Conservation (phyloP, 257 asterid genomes). For the Nicotiana noctiflora region DNA sequence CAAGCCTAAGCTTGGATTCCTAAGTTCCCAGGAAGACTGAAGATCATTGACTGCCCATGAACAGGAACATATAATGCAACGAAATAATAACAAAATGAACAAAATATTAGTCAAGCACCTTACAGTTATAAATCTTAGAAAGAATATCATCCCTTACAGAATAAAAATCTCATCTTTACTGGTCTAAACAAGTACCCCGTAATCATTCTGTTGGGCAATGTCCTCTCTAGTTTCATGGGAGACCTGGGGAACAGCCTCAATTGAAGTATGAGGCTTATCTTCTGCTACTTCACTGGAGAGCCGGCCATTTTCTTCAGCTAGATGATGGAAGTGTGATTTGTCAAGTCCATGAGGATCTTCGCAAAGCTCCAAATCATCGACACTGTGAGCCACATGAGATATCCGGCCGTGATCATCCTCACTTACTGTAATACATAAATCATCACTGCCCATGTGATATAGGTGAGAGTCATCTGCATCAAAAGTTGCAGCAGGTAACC, state of each 20-base stretch:
- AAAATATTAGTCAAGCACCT: neutral
- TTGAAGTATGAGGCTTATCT: constrained; percentile 28
- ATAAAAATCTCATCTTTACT: neutral
- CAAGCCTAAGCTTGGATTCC: neutral
- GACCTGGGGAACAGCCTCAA: constrained; percentile 36
- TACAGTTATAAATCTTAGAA: neutral
- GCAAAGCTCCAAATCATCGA: constrained; percentile 31
- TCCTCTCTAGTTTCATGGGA: constrained; percentile 51
- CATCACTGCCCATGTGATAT: constrained; percentile 32
- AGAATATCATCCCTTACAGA: neutral
- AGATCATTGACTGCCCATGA: constrained; percentile 6
- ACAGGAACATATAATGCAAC: neutral
- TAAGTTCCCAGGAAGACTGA: neutral
- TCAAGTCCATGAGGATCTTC: constrained; percentile 26
- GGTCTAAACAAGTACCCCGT: constrained; percentile 30
- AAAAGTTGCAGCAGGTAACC: constrained; percentile 25
- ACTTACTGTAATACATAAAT: constrained; percentile 22
- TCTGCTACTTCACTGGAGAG: constrained; percentile 39
- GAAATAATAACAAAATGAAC: neutral
- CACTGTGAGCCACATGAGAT: constrained; percentile 20
- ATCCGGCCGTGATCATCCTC: constrained; percentile 16
- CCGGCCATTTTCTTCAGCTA: constrained; percentile 43
- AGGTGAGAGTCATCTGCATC: constrained; percentile 27
- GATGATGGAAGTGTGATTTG: constrained; percentile 27
- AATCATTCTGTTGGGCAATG: constrained; percentile 39